Percentiles rank a stretch among this genome's conserved stretches.
phyloP scores from a whole-genome alignment of 768 basidiomycete species.

The Rhodotorula babjevae region DNA sequence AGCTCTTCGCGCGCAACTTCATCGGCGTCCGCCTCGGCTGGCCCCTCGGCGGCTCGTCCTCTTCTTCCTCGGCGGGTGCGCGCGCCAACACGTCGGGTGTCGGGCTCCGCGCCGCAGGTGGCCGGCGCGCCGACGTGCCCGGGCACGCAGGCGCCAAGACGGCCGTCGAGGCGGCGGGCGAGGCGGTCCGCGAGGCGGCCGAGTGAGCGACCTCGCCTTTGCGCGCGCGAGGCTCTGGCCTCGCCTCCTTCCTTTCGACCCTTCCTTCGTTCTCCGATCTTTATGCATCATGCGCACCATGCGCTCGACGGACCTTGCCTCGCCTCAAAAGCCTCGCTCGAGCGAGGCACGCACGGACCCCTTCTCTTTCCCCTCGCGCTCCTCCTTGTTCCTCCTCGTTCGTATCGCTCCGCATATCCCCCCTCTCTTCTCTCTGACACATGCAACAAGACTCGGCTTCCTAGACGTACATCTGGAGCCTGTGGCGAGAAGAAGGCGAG shows the following conservation, averaged over 20 bases:
- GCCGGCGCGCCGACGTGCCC: slow-evolving; percentile 22
- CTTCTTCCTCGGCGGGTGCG: neutral
- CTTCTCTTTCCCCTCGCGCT: neutral
- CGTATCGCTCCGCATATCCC: neutral
- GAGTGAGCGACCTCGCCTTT: neutral
- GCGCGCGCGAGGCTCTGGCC: too few species aligned
- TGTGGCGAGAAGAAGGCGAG: too few species aligned
- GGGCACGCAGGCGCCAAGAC: slow-evolving; percentile 39
- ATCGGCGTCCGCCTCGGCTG: slow-evolving; percentile 46
- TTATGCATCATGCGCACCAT: too few species aligned
- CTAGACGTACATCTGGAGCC: too few species aligned
- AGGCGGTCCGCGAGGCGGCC: slow-evolving; percentile 5
- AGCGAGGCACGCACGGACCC: neutral
- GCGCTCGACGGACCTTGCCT: neutral
- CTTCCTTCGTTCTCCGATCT: neutral
- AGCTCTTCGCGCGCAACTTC: slow-evolving; percentile 63
- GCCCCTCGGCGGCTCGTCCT: slow-evolving; percentile 16
- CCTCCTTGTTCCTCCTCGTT: neutral
- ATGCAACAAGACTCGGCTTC: neutral
- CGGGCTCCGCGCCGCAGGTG: slow-evolving; percentile 35
- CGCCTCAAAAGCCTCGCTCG: neutral
- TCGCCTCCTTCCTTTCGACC: neutral
- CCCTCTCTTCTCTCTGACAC: neutral
- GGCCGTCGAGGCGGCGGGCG: slow-evolving; percentile 33
- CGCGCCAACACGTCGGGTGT: slow-evolving; percentile 33